Base-by-base conservation (phyloP, 345 rosid genomes). In the Sonneratia caseolaris region DNA sequence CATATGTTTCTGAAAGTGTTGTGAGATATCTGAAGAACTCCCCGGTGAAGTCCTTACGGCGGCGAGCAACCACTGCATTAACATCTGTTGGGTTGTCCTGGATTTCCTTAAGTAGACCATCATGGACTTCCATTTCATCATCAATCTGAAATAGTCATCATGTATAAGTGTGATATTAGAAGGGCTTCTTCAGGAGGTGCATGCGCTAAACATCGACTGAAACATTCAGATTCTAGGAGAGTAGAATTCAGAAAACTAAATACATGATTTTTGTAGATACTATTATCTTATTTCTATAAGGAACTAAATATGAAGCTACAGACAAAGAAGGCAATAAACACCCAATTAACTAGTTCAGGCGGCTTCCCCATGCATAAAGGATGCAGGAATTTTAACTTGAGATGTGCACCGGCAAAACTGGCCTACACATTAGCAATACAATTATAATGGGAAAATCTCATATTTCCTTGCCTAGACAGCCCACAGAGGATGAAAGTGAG, bases 111-210 rank as follows among this genome's bases (percentile, higher is more conserved):
- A 90, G 88, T 74, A 94, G 91, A 59, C 84, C 84, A 81, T 71
- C 51, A 75, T 94, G 96, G 75, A 76, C 81, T 76, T 87, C 97
- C 97, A 94, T 94, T 68, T 91, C 96, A 69, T 91, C 89, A 81
- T 94, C 96, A 77, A 94, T 87, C 98, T 94, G 88, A 86, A 85
- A 86, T 3, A 65, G 48, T 42, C 27, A 14, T 14, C 24, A 37
- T 9, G 12, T 45, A 68, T 24, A 21, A 43, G 36, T n/a, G 36
- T 43, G 53, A 32, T 45, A 22, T 45, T 48, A 45, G 35, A n/a
- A 24, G 51, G 19, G 70, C 51, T 45, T 59, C 47, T 37, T 53
- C 38, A 73, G 43, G 43, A 66, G 66, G 56, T 3, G 11, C 11
- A 45, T 53, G 51, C 7, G 10, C 43, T 45, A 37, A 49, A 53